These are phyloP conservation scores for Brachypodium distachyon DNA, from an alignment of 202 grass and related monocot species.

Conservation along the genomic window DNA sequence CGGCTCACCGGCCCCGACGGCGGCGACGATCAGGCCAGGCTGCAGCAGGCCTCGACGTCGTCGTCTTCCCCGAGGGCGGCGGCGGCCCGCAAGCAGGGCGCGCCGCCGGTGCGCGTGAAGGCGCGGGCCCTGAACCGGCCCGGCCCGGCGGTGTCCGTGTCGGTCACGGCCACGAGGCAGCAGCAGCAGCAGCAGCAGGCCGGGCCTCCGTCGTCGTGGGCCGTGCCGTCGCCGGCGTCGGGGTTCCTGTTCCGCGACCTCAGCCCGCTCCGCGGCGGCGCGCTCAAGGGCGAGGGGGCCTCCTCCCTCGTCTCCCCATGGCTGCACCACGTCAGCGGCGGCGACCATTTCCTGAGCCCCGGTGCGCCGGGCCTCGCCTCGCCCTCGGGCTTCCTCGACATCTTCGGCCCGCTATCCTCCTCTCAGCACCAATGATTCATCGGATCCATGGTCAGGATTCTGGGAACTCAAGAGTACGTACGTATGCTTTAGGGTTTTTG, in stretches of 20 bases:
- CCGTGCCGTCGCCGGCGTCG: constrained; percentile 16
- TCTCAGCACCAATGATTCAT: constrained; percentile 37
- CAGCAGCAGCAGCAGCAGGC: neutral
- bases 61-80: neutral
- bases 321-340: constrained; percentile 38
- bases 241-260: constrained; percentile 55
- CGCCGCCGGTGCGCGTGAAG: constrained; percentile 61
- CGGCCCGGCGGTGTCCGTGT: constrained; percentile 33
- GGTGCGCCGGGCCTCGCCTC: constrained; percentile 21
- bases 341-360: constrained; percentile 54
- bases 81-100: neutral
- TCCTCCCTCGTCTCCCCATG: constrained; percentile 47
- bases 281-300: constrained; percentile 43
- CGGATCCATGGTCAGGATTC: neutral
- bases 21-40: neutral
- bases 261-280: constrained; percentile 46
- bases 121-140: constrained; percentile 44
- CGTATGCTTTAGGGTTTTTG: constrained; percentile 28
- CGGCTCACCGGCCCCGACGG: constrained; percentile 62
- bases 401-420: constrained; percentile 47
- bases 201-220: neutral
- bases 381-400: constrained; percentile 67
- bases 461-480: neutral
- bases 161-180: constrained; percentile 32
- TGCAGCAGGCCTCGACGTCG: neutral